Evolutionary conservation across 2,329 filamentous ascomycete species (phyloP), one percentile per base, ranked within the genome.

Genomic region (Orbilia quercus): DNA sequence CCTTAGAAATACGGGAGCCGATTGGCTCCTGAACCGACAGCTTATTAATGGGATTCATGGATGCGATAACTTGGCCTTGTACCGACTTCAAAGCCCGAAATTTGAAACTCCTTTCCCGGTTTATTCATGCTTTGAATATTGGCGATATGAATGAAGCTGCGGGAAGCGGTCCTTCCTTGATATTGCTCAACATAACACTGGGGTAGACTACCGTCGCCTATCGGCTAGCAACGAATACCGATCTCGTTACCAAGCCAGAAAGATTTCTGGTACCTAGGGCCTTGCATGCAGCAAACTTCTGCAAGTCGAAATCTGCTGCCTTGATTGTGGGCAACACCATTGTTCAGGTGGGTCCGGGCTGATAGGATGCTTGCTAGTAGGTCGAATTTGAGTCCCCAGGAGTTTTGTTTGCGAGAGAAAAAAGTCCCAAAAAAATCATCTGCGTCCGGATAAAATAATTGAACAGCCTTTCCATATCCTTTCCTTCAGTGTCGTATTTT

Each of bases 341-440:
- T 51, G 34, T 23, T 45, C 31, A 51, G 31, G 67, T 72, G 67
- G 67, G 67, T 72, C 67, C 58, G 42, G 14, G 28, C 44, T 42
- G 28, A 67, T 51, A 54, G 42, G 48, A 50, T n/a, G 16, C 44
- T 5, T 31, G 28, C n/a, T n/a, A n/a, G 9, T 31, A 9, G 9
- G 28, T 31, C 4, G 28, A 20, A 14, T 20, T 47, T 51, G 58
- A 62, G 59, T 51, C 67, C 53, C 45, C 40, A 59, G 53, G 25
- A 25, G 28, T 31, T 51, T 50, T 47, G 51, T 63, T 59, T 64
- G 67, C 34, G 47, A 47, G 14, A 53, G 42, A 67, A 40, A 28
- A 51, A 28, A 50, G 31, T 22, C 11, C n/a, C 50, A 28, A 42
- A 54, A 40, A 40, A 22, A 42, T n/a, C 22, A 20, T 42, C 57